A percentile compares a stretch with the other conserved stretches of the same genome.
phyloP scores from a whole-genome alignment of 352 stramenopile species.

The Pilasporangium apinafurcum region DNA sequence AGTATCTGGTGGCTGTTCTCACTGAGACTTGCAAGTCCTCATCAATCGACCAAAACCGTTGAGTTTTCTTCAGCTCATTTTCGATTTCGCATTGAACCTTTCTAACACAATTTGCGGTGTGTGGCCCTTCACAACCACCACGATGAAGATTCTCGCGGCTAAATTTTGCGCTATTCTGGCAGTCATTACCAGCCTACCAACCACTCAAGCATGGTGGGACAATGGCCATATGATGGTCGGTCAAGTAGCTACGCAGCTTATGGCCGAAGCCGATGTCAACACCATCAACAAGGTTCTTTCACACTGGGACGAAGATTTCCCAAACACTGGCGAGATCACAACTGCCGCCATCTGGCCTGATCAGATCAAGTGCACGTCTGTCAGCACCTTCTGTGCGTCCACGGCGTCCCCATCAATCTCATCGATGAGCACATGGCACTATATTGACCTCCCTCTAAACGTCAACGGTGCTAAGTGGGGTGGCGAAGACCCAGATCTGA shows the following conservation, averaged over 20 bases:
- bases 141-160: conserved; percentile 45
- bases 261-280: conserved; percentile 26
- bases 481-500: conserved; percentile 29
- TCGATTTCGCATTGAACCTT: too few species aligned
- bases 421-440: conserved; percentile 61
- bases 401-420: conserved; percentile 31
- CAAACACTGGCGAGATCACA: conserved; percentile 40
- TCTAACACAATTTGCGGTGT: too few species aligned
- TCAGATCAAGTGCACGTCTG: conserved; percentile 45
- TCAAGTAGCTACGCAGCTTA: conserved; percentile 42
- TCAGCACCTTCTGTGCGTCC: conserved; percentile 28
- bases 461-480: conserved; percentile 35
- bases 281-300: conserved; percentile 43
- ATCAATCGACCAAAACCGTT: too few species aligned
- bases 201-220: conserved; percentile 43
- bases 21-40: too few species aligned
- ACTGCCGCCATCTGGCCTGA: conserved; percentile 51
- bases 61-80: too few species aligned
- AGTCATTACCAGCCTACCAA: conserved; percentile 8
- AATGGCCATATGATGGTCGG: conserved; percentile 60
- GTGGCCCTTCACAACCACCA: too few species aligned
- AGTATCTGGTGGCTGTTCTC: too few species aligned
- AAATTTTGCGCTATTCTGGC: too few species aligned
- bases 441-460: conserved; percentile 54
- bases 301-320: conserved; percentile 45